Base-by-base conservation (phyloP, 2,329 filamentous ascomycete genomes). In the Diaporthe sp. region DNA sequence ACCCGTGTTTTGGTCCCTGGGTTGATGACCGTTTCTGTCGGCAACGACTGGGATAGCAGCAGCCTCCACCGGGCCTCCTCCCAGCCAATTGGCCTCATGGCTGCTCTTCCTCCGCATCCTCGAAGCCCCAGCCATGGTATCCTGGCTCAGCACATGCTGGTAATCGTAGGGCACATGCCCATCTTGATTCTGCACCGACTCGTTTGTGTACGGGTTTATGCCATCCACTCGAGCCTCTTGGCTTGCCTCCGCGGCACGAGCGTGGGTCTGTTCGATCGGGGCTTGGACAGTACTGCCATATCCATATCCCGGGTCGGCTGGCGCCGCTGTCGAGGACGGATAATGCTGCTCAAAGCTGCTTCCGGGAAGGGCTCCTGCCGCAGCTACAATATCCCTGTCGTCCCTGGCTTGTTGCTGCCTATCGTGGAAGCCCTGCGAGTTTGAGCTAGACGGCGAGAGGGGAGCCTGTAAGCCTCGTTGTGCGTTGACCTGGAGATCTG, bases 401-500 rank as follows among this genome's bases (percentile, higher is more conserved):
- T 44, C 25, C 56, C 56, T 63, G 7, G 56, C 19, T 65, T 81
- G 77, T 9, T 65, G 58, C 15, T 69, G 51, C 30, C 61, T 42
- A 75, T 84, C 82, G 77, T 85, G 82, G 78, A 84, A 85, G 77
- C 89, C 91, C 32, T 53, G 61, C 79, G 94, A 96, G 83, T 92
- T 94, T 84, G 92, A 91, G 88, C 94, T 97, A 88, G 94, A 94
- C 75, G 94, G 93, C 81, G 94, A 95, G 82, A 92, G 87, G 81
- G 93, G 91, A 81, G 91, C 92, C 85, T 95, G 93, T 91, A 95
- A 92, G 88, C 94, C 92, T 87, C 94, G 92, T 82, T 91, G 86
- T 76, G 89, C 87, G 84, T 95, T 94, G 83, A 97, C 90, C 86
- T 95, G 92, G 80, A 98, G 88, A 88, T 98, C 96, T 85, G 94